phyloP scores from a whole-genome alignment of 2,329 filamentous ascomycete genomes.

The Teratosphaeria destructans region DNA sequence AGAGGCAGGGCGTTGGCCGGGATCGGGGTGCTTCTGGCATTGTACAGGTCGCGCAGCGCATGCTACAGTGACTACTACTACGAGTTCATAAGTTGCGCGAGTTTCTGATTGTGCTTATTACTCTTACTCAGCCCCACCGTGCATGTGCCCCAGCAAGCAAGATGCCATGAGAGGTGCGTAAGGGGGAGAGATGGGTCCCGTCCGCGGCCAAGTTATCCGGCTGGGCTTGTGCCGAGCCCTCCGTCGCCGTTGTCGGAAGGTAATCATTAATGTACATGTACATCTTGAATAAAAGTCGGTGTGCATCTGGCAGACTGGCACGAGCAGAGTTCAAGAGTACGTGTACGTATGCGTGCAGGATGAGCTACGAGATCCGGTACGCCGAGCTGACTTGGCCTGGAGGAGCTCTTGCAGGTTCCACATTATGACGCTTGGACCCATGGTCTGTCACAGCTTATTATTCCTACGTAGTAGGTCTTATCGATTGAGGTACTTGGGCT shows the following conservation, averaged over 20 bases:
- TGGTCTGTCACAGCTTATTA: neutral
- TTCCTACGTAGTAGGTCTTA: neutral
- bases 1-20: neutral
- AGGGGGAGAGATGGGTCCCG: neutral
- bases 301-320: neutral
- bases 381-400: neutral
- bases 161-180: neutral
- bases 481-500: neutral
- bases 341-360: neutral
- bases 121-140: neutral
- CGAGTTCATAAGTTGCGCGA: neutral
- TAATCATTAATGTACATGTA: neutral
- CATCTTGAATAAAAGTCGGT: neutral
- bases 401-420: neutral
- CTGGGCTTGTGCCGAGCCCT: neutral
- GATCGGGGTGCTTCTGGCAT: neutral
- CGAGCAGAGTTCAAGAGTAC: neutral
- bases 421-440: neutral
- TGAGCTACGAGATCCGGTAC: neutral
- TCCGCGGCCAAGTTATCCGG: neutral
- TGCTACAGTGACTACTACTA: neutral
- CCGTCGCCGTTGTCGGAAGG: neutral
- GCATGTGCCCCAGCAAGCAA: neutral
- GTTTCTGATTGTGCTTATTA: neutral
- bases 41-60: neutral